Percentiles rank a stretch among this genome's conserved stretches.
Conservation (phyloP, 805 yeast species). For the Kuraishia floccosa region DNA sequence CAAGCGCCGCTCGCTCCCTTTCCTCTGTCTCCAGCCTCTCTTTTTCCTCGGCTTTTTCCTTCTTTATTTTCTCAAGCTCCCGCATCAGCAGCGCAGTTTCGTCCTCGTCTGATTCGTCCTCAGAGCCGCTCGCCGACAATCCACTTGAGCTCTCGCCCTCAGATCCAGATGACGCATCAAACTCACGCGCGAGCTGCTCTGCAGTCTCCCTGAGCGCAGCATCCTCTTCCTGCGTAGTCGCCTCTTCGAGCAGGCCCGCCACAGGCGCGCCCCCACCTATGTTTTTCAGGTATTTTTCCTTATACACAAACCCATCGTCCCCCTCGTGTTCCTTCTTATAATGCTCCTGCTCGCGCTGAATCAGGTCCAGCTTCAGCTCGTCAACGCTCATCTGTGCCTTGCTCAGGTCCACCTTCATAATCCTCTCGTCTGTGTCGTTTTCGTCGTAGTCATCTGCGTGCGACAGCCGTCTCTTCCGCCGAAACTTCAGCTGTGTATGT, state of each 20-base stretch:
- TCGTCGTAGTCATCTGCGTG: slow-evolving; percentile 25
- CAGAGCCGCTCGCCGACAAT: slow-evolving; percentile 24
- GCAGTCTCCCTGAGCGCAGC: not conserved
- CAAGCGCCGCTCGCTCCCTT: slow-evolving; percentile 10
- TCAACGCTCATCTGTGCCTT: slow-evolving; percentile 16
- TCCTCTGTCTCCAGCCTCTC: slow-evolving; percentile 14
- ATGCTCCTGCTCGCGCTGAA: slow-evolving; percentile 4
- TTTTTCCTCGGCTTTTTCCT: slow-evolving; percentile 18
- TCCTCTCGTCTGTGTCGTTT: slow-evolving; percentile 32
- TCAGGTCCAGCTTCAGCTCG: slow-evolving; percentile 5
- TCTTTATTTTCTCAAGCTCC: slow-evolving; percentile 26
- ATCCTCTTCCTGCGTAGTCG: not conserved
- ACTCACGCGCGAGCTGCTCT: not conserved
- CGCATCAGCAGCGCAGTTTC: slow-evolving; percentile 39
- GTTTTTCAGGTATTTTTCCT: not conserved
- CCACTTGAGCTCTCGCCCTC: slow-evolving; percentile 26
- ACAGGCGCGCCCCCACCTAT: slow-evolving; percentile 2
- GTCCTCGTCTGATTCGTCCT: slow-evolving; percentile 27
- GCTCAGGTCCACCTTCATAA: slow-evolving; percentile 25
- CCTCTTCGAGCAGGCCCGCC: not conserved
- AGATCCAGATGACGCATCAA: slow-evolving; percentile 4
- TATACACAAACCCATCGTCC: not conserved
- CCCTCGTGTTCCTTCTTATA: not conserved
- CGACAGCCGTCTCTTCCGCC: slow-evolving; percentile 13
- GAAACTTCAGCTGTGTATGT: slow-evolving; percentile 38